A percentile compares a stretch with the other conserved stretches of the same genome.
Conservation (phyloP, 768 basidiomycete genomes). For the Leccinum rimulosum region DNA sequence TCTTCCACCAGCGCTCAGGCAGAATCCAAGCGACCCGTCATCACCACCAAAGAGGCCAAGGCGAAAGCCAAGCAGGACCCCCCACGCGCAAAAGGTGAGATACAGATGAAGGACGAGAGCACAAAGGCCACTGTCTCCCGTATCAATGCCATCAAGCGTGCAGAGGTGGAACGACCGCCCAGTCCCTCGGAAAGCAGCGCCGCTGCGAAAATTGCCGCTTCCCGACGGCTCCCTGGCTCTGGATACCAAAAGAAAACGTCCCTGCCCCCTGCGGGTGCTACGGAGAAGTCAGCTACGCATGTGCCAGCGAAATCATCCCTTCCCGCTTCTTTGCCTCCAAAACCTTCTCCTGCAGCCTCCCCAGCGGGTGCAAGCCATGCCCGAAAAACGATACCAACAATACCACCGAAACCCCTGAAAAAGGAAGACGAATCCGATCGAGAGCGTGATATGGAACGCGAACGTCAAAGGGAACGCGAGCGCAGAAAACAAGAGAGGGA, state of each 20-base stretch:
- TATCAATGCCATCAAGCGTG: constrained; percentile 30
- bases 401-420: constrained; percentile 20
- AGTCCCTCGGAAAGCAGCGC: constrained; percentile 17
- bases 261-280: constrained; percentile 15
- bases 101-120: constrained; percentile 38
- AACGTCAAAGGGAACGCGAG: constrained; percentile 28
- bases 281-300: constrained; percentile 33
- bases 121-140: constrained; percentile 30
- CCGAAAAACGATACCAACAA: constrained; percentile 27
- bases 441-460: constrained; percentile 23
- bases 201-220: constrained; percentile 18
- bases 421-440: constrained; percentile 30
- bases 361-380: constrained; percentile 27
- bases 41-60: constrained; percentile 46
- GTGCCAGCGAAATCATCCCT: constrained; percentile 24
- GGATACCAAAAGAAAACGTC: constrained; percentile 42
- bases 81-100: constrained; percentile 35
- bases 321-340: constrained; percentile 34
- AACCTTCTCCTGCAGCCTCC: constrained; percentile 30
- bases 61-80: constrained; percentile 33
- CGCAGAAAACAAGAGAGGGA: constrained; percentile 21
- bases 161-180: constrained; percentile 21
- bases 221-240: constrained; percentile 46
- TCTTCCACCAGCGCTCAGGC: constrained; percentile 26
- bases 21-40: constrained; percentile 43